phyloP scores from a whole-genome alignment of 495 filamentous ascomycete species.

The Aspergillus affinis region DNA sequence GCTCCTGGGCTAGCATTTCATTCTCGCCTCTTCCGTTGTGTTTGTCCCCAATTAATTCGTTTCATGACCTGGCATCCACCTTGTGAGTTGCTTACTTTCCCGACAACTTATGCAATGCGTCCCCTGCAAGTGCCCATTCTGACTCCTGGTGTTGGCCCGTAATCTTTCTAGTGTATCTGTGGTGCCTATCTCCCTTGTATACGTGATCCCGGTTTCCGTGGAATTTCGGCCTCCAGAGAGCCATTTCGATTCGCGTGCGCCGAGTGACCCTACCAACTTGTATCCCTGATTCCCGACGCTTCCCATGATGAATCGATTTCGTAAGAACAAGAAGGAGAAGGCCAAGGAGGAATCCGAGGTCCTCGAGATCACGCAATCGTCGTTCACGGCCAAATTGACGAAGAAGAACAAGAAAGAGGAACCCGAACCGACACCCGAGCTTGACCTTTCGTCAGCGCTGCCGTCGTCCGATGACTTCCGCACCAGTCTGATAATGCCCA shows the following conservation, averaged over 20 bases:
- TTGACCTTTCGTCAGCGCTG: slow-evolving; percentile 72
- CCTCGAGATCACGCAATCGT: slow-evolving; percentile 28
- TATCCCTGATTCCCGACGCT: not conserved
- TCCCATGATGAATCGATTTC: slow-evolving; percentile 68
- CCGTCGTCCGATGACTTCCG: slow-evolving; percentile 88
- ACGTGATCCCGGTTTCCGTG: not conserved
- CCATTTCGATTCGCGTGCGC: not conserved
- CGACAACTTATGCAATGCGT: not conserved
- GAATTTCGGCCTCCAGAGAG: not conserved
- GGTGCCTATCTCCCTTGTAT: not conserved
- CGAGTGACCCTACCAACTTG: not conserved
- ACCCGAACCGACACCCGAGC: slow-evolving; percentile 59
- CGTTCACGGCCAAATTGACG: slow-evolving; percentile 15
- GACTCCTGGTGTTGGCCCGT: not conserved
- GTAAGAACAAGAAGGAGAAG: slow-evolving; percentile 63
- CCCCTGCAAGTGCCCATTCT: not conserved
- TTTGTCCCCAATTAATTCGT: not conserved
- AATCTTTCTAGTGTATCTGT: not conserved
- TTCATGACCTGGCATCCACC: not conserved
- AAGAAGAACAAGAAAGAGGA: slow-evolving; percentile 43
- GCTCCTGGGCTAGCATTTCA: not conserved
- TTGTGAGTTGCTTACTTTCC: slow-evolving; percentile 1
- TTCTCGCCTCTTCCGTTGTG: not conserved
- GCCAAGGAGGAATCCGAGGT: slow-evolving; percentile 54
- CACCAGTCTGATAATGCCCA: slow-evolving; percentile 96